A percentile compares a stretch with the other conserved stretches of the same genome.
Evolutionary conservation across 2,329 filamentous ascomycete genomes (phyloP).

Genomic region (Orbilia oligospora): DNA sequence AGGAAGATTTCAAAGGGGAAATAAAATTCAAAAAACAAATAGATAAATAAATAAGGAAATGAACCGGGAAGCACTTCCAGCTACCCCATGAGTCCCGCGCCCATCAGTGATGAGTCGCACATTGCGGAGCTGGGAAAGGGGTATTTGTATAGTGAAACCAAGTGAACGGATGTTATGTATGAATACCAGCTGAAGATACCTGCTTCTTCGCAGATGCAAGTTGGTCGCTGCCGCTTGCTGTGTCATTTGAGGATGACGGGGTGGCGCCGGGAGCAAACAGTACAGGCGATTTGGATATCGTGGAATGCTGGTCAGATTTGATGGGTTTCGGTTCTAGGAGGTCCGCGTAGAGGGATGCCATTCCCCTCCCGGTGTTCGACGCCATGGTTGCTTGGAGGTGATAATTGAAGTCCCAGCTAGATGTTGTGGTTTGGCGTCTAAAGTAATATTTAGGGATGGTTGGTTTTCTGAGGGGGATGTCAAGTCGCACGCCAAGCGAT

Average conservation of each 20-base stretch:
- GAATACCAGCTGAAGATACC: slow-evolving; percentile 61
- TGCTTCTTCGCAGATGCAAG: slow-evolving; percentile 59
- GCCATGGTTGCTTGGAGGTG: slow-evolving; percentile 27
- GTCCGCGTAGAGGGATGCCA: slow-evolving; percentile 58
- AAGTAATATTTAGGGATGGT: neutral
- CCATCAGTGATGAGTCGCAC: neutral
- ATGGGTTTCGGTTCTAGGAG: slow-evolving; percentile 44
- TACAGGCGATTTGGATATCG: slow-evolving; percentile 44
- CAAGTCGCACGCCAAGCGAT: slow-evolving; percentile 15
- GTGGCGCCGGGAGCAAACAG: slow-evolving; percentile 34
- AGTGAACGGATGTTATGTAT: slow-evolving; percentile 48
- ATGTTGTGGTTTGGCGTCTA: neutral
- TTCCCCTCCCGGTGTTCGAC: slow-evolving; percentile 39
- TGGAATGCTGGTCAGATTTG: slow-evolving; percentile 19
- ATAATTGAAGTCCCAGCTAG: neutral
- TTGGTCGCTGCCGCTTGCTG: slow-evolving; percentile 39
- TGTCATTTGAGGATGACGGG: slow-evolving; percentile 25
- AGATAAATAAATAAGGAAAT: neutral
- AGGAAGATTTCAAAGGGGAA: slow-evolving; percentile 2
- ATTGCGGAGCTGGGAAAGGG: slow-evolving; percentile 14
- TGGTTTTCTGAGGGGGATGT: neutral
- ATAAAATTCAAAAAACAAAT: no score
- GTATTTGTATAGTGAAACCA: slow-evolving; percentile 36
- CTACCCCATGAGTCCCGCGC: slow-evolving; percentile 17
- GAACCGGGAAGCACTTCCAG: slow-evolving; percentile 32